Evolutionary conservation across 2,329 filamentous ascomycete species (phyloP).

Genomic region (Alternaria gaisen): DNA sequence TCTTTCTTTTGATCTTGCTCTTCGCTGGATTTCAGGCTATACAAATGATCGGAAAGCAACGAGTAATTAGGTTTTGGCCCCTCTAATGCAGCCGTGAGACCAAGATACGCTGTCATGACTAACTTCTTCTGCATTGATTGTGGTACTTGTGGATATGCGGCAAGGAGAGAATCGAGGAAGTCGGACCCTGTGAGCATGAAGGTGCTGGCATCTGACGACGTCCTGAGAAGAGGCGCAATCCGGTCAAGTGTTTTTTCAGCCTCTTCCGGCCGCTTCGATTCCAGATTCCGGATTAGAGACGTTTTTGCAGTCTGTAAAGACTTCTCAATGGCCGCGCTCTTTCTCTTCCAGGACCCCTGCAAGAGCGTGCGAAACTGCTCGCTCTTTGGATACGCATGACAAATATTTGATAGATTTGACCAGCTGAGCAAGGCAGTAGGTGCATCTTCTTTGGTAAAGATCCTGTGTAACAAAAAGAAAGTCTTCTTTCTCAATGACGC

Average conservation of each 20-base stretch:
- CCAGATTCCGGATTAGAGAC: conserved; percentile 68
- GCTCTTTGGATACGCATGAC: conserved; percentile 72
- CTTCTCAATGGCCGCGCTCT: conserved; percentile 61
- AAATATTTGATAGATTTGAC: conserved; percentile 73
- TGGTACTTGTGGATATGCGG: conserved; percentile 71
- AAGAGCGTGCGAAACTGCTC: conserved; percentile 62
- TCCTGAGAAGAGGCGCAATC: conserved; percentile 71
- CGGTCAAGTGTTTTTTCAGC: conserved; percentile 65
- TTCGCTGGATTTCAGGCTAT: conserved; percentile 76
- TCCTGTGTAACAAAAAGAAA: conserved; percentile 70
- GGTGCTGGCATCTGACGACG: conserved; percentile 64
- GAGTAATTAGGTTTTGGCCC: conserved; percentile 74
- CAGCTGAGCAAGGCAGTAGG: conserved; percentile 66
- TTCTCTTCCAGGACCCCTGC: conserved; percentile 61
- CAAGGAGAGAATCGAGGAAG: conserved; percentile 79
- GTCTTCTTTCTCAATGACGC: conserved; percentile 67
- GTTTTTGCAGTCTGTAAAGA: conserved; percentile 69
- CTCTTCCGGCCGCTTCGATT: conserved; percentile 66
- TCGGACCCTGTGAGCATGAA: conserved; percentile 86
- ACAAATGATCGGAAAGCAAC: conserved; percentile 82
- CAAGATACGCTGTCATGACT: conserved; percentile 77
- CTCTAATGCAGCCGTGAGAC: conserved; percentile 74
- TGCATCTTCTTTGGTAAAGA: conserved; percentile 60
- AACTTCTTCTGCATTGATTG: conserved; percentile 71
- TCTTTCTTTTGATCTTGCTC: conserved; percentile 64